These are phyloP conservation scores for Ophiorrhiza pumila DNA, from an alignment of 257 asterid genomes.

Conservation along the genomic window DNA sequence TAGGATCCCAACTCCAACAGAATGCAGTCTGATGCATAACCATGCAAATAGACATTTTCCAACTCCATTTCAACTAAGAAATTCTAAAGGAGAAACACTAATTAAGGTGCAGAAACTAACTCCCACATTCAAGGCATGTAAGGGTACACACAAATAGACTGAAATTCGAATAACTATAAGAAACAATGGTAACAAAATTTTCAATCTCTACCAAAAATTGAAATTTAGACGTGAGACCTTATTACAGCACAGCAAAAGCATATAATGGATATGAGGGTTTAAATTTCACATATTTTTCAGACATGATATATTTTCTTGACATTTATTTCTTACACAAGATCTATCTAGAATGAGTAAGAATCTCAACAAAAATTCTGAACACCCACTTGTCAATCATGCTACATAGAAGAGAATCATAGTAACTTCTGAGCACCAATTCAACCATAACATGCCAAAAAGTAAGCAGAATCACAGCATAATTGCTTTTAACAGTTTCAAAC, in stretches of 20 bases:
- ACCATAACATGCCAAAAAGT: neutral
- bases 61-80: neutral
- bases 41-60: neutral
- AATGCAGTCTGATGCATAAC: neutral
- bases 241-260: neutral
- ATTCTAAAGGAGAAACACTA: neutral
- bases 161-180: neutral
- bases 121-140: neutral
- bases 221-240: neutral
- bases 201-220: neutral
- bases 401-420: no score
- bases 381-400: no score
- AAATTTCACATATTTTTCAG: neutral
- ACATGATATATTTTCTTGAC: neutral
- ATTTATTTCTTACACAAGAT: neutral
- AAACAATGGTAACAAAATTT: neutral
- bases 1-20: neutral
- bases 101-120: neutral
- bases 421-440: neutral
- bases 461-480: neutral
- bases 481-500: neutral
- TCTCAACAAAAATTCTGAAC: no score
- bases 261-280: neutral
- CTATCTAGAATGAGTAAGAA: no score
- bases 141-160: neutral